Evolutionary conservation across 768 basidiomycete species (phyloP).

Genomic region (Pulveroboletus sp.): DNA sequence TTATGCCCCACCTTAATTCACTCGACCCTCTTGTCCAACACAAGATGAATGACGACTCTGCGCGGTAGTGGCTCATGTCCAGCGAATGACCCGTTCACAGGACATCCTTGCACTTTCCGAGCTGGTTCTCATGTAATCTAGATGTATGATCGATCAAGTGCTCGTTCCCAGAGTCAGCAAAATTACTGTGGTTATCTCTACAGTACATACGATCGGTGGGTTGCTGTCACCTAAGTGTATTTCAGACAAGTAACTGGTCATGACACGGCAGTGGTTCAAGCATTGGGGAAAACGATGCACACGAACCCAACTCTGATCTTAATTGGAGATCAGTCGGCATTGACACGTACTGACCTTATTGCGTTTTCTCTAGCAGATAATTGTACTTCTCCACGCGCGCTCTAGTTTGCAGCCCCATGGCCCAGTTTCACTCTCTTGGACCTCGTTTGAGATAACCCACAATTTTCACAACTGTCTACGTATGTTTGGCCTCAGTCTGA

Average conservation of each 20-base stretch:
- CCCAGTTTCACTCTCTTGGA: background rate
- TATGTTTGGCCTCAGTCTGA: slow-evolving; percentile 8
- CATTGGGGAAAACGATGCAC: slow-evolving; percentile 26
- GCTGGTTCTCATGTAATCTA: slow-evolving; percentile 43
- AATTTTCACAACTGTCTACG: background rate
- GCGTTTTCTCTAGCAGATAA: too few relatives aligned
- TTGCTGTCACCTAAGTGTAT: background rate
- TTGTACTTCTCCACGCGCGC: too few relatives aligned
- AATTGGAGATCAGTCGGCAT: slow-evolving; percentile 8
- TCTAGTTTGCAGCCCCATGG: background rate
- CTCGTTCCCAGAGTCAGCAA: slow-evolving; percentile 48
- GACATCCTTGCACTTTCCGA: slow-evolving; percentile 56
- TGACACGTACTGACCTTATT: slow-evolving; percentile 7
- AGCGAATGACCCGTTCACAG: slow-evolving; percentile 46
- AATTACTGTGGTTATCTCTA: slow-evolving; percentile 46
- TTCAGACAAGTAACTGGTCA: background rate
- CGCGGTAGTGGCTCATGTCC: slow-evolving; percentile 45
- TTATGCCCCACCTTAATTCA: slow-evolving; percentile 14
- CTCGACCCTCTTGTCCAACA: background rate
- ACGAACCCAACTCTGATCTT: slow-evolving; percentile 16
- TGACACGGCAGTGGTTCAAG: slow-evolving; percentile 9
- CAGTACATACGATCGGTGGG: slow-evolving; percentile 48
- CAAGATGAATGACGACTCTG: slow-evolving; percentile 45
- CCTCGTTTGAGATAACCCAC: background rate
- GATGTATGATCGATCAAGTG: slow-evolving; percentile 38